Conservation (phyloP, 2,329 filamentous ascomycete genomes). For the Rosellinia necatrix region DNA sequence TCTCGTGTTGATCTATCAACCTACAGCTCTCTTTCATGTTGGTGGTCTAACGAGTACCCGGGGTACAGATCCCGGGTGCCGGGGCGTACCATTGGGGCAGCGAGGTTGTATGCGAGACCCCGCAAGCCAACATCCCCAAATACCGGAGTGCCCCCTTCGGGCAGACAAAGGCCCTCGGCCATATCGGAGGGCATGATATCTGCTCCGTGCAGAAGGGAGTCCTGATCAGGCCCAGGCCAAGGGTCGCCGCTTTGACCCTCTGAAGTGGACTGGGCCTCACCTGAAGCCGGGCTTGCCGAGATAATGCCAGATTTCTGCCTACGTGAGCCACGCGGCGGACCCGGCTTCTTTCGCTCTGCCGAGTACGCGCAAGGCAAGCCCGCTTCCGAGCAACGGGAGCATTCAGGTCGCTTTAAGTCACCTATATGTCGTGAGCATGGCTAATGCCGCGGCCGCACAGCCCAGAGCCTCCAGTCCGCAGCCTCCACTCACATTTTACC, state of each 20-base stretch:
- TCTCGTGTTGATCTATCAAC: constrained; percentile 4
- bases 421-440: constrained; percentile 32
- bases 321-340: constrained; percentile 38
- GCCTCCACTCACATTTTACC: constrained; percentile 34
- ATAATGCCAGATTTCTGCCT: constrained; percentile 22
- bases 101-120: constrained; percentile 17
- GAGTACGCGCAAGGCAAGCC: constrained; percentile 39
- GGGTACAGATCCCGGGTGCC: constrained; percentile 18
- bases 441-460: not conserved
- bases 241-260: not conserved
- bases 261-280: not conserved
- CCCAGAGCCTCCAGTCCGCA: no score
- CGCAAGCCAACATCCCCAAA: constrained; percentile 12
- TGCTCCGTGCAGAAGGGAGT: not conserved
- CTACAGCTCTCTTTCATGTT: constrained; percentile 32
- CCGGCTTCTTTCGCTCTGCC: constrained; percentile 38
- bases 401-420: constrained; percentile 39
- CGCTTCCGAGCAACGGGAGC: constrained; percentile 42
- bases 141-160: constrained; percentile 2
- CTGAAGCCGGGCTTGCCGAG: constrained; percentile 3
- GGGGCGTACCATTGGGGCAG: not conserved
- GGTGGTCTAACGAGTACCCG: constrained; percentile 28
- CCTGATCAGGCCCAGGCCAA: not conserved
- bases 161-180: constrained; percentile 1
- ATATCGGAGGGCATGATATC: not conserved